These are phyloP conservation scores for Phaeotremella skinneri DNA, from an alignment of 768 basidiomycete genomes.

Conservation along the genomic window DNA sequence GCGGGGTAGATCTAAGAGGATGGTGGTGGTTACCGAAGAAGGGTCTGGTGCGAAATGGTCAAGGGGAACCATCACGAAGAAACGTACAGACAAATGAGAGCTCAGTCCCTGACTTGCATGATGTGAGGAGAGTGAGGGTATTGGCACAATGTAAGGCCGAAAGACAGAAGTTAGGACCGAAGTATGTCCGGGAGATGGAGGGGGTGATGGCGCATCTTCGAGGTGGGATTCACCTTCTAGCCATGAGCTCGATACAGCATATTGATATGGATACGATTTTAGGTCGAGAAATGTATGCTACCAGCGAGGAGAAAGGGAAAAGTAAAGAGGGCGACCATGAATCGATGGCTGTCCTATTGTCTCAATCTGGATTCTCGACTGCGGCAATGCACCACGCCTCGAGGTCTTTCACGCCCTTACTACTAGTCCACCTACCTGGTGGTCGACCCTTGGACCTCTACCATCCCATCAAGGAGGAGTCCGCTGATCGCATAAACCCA, in stretches of 20 bases:
- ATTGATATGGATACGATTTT: neutral
- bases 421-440: slow-evolving; percentile 73
- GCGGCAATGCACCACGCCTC: slow-evolving; percentile 67
- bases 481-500: no score
- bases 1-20: slow-evolving; percentile 81
- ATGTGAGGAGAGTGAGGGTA: slow-evolving; percentile 63
- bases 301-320: neutral
- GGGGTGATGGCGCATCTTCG: slow-evolving; percentile 59
- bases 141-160: slow-evolving; percentile 91
- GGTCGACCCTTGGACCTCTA: slow-evolving; percentile 13
- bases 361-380: slow-evolving; percentile 75
- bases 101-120: slow-evolving; percentile 10
- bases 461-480: slow-evolving; percentile 5
- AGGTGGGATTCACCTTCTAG: slow-evolving; percentile 49
- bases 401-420: slow-evolving; percentile 72
- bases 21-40: slow-evolving; percentile 83
- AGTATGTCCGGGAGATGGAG: slow-evolving; percentile 82
- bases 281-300: slow-evolving; percentile 5
- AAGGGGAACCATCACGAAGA: no score
- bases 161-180: slow-evolving; percentile 72
- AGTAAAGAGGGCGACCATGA: neutral
- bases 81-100: neutral
- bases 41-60: neutral
- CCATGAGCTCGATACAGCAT: neutral
- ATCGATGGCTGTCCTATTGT: slow-evolving; percentile 72